phyloP scores from a whole-genome alignment of 257 asterid species.

The Salvia miltiorrhiza region DNA sequence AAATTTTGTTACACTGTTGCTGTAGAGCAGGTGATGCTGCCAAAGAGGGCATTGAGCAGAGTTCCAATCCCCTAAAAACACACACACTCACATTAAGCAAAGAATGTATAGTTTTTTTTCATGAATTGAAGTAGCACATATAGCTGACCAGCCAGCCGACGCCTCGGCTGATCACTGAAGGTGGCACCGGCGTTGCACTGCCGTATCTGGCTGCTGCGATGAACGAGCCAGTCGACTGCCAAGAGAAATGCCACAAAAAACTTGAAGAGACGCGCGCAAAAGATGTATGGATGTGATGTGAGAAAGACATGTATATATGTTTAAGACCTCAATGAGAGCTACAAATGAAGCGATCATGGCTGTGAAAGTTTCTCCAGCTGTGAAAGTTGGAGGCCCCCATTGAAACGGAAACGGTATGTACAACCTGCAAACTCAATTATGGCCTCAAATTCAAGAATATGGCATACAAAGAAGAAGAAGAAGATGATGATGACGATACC shows the following conservation, averaged over 20 bases:
- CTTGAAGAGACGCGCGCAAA: not conserved
- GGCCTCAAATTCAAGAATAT: too few species aligned
- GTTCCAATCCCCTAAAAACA: constrained; percentile 63
- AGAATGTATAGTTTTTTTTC: not conserved
- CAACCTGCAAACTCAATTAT: constrained; percentile 37
- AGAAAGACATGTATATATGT: not conserved
- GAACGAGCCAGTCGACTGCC: constrained; percentile 72
- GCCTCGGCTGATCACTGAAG: constrained; percentile 79
- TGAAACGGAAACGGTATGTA: constrained; percentile 68
- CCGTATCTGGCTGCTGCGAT: constrained; percentile 85
- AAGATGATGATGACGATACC: constrained; percentile 31
- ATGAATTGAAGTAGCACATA: not conserved
- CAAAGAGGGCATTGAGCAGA: constrained; percentile 61
- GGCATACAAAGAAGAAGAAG: too few species aligned
- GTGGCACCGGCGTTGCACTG: constrained; percentile 86
- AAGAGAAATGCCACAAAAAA: not conserved
- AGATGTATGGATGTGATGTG: not conserved
- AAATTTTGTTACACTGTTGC: constrained; percentile 51
- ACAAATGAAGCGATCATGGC: constrained; percentile 60
- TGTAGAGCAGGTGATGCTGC: constrained; percentile 60
- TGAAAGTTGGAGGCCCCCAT: constrained; percentile 90
- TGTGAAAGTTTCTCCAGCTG: constrained; percentile 44
- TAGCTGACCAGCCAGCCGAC: constrained; percentile 75
- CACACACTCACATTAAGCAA: too few species aligned
- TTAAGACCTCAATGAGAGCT: constrained; percentile 67